These are phyloP conservation scores for Cadophora gregata DNA, from an alignment of 2,329 filamentous ascomycete species.

Conservation along the genomic window DNA sequence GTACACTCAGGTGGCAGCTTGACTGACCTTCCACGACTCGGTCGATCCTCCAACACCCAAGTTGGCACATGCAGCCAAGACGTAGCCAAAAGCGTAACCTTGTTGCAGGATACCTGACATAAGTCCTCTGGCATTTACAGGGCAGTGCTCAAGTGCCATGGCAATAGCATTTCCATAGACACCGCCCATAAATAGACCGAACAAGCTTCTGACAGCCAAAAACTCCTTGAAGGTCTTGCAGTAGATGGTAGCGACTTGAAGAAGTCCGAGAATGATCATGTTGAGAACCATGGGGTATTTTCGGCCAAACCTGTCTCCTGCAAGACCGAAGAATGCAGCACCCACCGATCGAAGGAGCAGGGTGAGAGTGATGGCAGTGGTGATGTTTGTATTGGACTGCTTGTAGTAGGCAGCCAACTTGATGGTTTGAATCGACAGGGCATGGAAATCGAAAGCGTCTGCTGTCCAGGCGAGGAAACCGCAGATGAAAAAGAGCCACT, in stretches of 20 bases:
- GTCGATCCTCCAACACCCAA: slow-evolving; percentile 70
- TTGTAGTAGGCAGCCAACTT: slow-evolving; percentile 70
- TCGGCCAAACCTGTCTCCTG: slow-evolving; percentile 77
- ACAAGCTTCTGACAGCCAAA: slow-evolving; percentile 73
- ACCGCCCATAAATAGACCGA: slow-evolving; percentile 80
- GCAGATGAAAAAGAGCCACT: slow-evolving; percentile 71
- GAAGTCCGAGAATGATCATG: slow-evolving; percentile 73
- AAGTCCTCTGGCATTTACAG: slow-evolving; percentile 38
- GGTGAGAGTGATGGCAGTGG: slow-evolving; percentile 53
- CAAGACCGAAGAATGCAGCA: slow-evolving; percentile 75
- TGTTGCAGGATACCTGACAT: slow-evolving; percentile 40
- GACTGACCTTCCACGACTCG: slow-evolving; percentile 76
- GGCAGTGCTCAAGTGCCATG: slow-evolving; percentile 68
- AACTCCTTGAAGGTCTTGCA: slow-evolving; percentile 52
- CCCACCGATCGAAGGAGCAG: slow-evolving; percentile 76
- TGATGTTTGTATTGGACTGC: slow-evolving; percentile 54
- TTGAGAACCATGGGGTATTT: slow-evolving; percentile 86
- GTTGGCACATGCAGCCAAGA: slow-evolving; percentile 58
- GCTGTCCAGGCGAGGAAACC: slow-evolving; percentile 36
- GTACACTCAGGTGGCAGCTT: too few relatives aligned
- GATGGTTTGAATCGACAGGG: slow-evolving; percentile 76
- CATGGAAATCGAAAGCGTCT: slow-evolving; percentile 78
- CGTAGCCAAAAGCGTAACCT: slow-evolving; percentile 40
- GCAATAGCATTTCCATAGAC: slow-evolving; percentile 78
- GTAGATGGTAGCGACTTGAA: slow-evolving; percentile 60